Evolutionary conservation across 805 yeast genomes (phyloP).

Genomic region (Saccharomycopsis guyanensis): DNA sequence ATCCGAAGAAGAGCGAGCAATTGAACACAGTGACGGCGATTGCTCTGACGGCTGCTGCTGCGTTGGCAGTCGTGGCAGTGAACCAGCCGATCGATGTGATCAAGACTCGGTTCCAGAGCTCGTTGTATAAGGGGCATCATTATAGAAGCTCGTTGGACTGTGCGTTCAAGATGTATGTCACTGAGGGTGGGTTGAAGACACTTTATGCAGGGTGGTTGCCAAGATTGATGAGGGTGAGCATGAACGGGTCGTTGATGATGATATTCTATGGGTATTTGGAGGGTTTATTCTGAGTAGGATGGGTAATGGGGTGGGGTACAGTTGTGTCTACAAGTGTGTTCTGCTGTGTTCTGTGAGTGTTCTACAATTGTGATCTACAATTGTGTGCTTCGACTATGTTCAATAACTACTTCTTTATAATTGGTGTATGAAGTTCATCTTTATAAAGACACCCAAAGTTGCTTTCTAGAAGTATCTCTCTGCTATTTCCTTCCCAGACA

Average conservation of each 20-base stretch:
- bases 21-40: constrained; percentile 29
- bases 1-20: constrained; percentile 40
- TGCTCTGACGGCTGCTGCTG: constrained; percentile 40
- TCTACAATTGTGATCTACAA: too few relatives aligned
- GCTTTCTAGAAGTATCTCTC: too few relatives aligned
- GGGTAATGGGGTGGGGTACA: too few relatives aligned
- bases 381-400: too few relatives aligned
- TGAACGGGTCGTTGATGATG: constrained; percentile 40
- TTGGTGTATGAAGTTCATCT: too few relatives aligned
- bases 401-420: too few relatives aligned
- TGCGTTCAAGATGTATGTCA: constrained; percentile 40
- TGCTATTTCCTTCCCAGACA: too few relatives aligned
- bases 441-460: too few relatives aligned
- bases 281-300: not conserved
- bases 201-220: constrained; percentile 59
- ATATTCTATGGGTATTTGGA: constrained; percentile 18
- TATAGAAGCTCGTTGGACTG: constrained; percentile 59
- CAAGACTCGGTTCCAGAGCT: constrained; percentile 78
- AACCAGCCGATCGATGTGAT: constrained; percentile 89
- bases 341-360: too few relatives aligned
- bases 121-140: constrained; percentile 34
- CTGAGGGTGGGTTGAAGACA: constrained; percentile 35
- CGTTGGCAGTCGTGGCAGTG: constrained; percentile 61
- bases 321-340: too few relatives aligned
- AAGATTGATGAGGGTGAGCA: constrained; percentile 59